Percentiles rank a stretch among this genome's conserved stretches.
phyloP scores from a whole-genome alignment of 345 rosid genomes.

The Brassica carinata region DNA sequence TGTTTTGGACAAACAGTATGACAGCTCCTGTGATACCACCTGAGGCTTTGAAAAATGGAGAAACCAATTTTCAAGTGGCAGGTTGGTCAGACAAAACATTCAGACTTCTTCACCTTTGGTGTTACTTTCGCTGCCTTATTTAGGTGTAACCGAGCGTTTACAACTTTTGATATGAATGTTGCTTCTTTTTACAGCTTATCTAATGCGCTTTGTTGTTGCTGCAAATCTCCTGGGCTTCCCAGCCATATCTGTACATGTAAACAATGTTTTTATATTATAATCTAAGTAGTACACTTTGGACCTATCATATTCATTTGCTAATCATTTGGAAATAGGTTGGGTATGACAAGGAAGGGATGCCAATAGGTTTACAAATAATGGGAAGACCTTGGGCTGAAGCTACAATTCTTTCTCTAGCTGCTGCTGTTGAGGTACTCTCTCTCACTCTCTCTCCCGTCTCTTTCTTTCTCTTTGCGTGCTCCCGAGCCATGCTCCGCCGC shows the following conservation, averaged over 20 bases:
- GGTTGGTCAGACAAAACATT: slow-evolving; percentile 43
- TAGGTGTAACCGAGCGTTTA: neutral
- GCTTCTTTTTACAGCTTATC: slow-evolving; percentile 50
- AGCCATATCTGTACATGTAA: slow-evolving; percentile 81
- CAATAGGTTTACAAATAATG: slow-evolving; percentile 78
- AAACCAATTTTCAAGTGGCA: slow-evolving; percentile 70
- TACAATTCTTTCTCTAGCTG: slow-evolving; percentile 64
- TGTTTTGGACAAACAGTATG: slow-evolving; percentile 55
- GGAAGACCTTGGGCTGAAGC: slow-evolving; percentile 93
- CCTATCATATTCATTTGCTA: slow-evolving; percentile 3
- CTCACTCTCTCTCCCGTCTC: slow-evolving; percentile 3
- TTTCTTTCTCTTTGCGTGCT: neutral
- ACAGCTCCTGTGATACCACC: slow-evolving; percentile 81
- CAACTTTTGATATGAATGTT: neutral
- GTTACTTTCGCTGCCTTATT: neutral
- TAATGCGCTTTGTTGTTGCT: slow-evolving; percentile 66
- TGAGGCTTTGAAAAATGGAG: slow-evolving; percentile 68
- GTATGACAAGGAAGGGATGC: slow-evolving; percentile 83
- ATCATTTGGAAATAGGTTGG: slow-evolving; percentile 53
- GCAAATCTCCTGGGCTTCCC: slow-evolving; percentile 86
- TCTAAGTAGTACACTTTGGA: neutral
- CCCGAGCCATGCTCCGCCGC: no score
- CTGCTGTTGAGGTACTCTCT: slow-evolving; percentile 64
- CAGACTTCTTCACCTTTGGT: neutral
- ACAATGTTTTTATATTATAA: slow-evolving; percentile 11